phyloP scores from a whole-genome alignment of 345 rosid species.

The Syzygium aromaticum region DNA sequence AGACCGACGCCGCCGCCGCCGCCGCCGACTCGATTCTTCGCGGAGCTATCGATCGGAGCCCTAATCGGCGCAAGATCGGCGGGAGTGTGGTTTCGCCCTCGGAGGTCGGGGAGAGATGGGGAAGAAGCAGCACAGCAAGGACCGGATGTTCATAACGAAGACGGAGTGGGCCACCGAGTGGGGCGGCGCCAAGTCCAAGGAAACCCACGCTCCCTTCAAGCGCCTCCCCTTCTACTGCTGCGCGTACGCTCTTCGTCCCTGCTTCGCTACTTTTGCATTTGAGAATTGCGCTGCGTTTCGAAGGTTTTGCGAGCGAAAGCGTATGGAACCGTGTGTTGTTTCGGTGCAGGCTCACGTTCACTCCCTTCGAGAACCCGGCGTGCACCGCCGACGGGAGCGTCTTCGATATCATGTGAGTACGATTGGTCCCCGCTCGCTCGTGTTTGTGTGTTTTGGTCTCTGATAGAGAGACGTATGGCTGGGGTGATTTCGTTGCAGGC shows the following conservation, averaged over 20 bases:
- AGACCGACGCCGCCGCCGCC: background rate
- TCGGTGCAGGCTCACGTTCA: constrained; percentile 71
- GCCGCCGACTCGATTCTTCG: background rate
- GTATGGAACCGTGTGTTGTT: background rate
- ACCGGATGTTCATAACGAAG: constrained; percentile 89
- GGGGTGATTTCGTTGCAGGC: constrained; percentile 32
- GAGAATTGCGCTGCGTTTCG: background rate
- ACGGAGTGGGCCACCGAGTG: constrained; percentile 99
- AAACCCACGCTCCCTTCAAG: constrained; percentile 64
- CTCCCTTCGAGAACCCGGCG: constrained; percentile 72
- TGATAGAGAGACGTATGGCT: background rate
- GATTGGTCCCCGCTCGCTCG: background rate
- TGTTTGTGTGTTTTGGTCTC: background rate
- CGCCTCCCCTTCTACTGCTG: constrained; percentile 96
- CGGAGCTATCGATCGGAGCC: background rate
- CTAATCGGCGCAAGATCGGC: background rate
- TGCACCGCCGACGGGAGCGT: constrained; percentile 83
- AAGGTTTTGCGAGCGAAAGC: background rate
- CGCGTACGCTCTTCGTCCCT: constrained; percentile 47
- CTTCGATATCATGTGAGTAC: constrained; percentile 72
- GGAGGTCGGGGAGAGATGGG: constrained; percentile 42
- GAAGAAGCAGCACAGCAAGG: constrained; percentile 98
- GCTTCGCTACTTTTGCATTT: background rate
- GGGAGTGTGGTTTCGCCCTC: background rate
- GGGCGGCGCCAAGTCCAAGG: constrained; percentile 96